Conservation (phyloP, 306 rosid species). For the Prosopis cineraria region DNA sequence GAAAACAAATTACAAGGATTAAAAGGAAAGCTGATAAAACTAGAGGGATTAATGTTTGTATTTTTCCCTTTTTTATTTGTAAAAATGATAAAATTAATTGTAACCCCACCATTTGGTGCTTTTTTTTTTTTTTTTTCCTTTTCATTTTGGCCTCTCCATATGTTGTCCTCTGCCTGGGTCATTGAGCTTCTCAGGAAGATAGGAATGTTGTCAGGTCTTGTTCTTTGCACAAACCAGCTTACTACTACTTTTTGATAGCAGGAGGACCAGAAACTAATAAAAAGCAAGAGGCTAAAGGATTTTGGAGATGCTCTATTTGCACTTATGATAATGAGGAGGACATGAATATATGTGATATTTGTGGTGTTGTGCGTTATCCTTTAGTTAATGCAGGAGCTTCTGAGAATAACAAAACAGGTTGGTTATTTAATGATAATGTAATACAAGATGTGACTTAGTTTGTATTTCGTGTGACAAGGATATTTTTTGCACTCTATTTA, state of each 20-base stretch:
- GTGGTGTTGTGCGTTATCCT: conserved; percentile 78
- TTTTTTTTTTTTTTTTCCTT: no score
- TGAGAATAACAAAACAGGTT: conserved; percentile 60
- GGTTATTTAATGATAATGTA: conserved; percentile 27
- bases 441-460: conserved; percentile 1
- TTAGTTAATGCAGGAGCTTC: conserved; percentile 34
- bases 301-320: conserved; percentile 85
- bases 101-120: no score
- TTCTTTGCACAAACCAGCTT: conserved; percentile 7
- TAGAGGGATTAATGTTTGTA: no score
- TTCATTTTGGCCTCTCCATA: no score
- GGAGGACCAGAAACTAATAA: conserved; percentile 38
- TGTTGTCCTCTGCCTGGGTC: no score
- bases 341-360: conserved; percentile 76
- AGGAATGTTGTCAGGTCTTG: background rate
- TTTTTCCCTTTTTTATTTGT: no score
- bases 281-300: conserved; percentile 48
- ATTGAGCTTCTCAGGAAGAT: background rate
- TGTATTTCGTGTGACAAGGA: conserved; percentile 28
- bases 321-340: conserved; percentile 79
- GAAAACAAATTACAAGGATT: no score
- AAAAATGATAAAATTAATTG: no score
- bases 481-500: conserved; percentile 20
- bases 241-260: conserved; percentile 41
- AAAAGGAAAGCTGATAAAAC: no score